Evolutionary conservation across 2,329 filamentous ascomycete genomes (phyloP), one percentile per base, ranked within the genome.

Genomic region (Diaporthe humulicola): DNA sequence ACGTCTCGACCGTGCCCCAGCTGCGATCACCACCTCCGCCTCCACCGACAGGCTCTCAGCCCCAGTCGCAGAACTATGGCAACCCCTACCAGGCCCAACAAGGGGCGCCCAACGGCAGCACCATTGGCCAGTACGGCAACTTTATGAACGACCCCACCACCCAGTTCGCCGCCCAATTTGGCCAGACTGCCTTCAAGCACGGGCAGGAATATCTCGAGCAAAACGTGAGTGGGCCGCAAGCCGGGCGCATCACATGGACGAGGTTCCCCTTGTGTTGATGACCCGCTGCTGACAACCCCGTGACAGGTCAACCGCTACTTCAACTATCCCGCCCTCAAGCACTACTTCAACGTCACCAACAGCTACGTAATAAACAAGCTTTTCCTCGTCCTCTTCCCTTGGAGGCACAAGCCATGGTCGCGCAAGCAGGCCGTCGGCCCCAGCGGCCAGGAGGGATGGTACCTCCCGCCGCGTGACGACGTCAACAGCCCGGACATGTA

Each of bases 301-400:
- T 57, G 1, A 73, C 76, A 90, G 88, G 85, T 90, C 78, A 89
- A 90, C 78, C 88, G 89, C 84, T 98, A 96, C 86, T 93, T 99
- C 85, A 98, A 96, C 81, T 94, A 98, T 79, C 93, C 94, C 19
- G 95, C 95, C 25, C 90, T 99, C 58, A 99, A 99, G 85, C 97
- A 98, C 86, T 99, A 98, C 89, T 99, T 99, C 88, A 98, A 98
- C 86, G 97, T 99, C 77, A 97, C 96, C 78, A 99, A 99, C 88
- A 94, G 91, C 75, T 99, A 99, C 85, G 97, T 99, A 82, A 89
- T 97, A 82, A 95, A 93, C 86, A 99, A 99, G 86, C 90, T 99
- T 75, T 92, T 93, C 82, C 91, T 99, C 75, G 96, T 99, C 75
- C 92, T 99, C 76, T 98, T 98, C 85, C 97, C 97, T 71, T 99